Evolutionary conservation across 495 filamentous ascomycete genomes (phyloP).

Genomic region (Penicillium bovifimosum): DNA sequence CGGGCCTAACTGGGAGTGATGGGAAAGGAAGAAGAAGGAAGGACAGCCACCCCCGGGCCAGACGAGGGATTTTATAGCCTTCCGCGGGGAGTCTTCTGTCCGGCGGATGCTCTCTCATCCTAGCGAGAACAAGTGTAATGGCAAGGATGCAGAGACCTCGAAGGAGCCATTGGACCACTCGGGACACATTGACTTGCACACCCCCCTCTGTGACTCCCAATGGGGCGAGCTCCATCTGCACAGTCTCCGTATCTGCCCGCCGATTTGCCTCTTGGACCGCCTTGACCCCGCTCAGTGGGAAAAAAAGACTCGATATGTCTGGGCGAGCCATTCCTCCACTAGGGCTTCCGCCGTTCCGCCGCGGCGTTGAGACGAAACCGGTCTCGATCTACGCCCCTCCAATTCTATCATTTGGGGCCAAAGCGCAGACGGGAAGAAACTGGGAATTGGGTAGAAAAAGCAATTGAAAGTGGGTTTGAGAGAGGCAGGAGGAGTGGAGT

Average conservation of each 20-base stretch:
- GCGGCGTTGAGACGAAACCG: constrained; percentile 20
- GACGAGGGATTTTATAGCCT: constrained; percentile 60
- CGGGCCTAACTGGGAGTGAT: constrained; percentile 41
- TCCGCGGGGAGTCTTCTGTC: constrained; percentile 45
- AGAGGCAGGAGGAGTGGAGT: constrained; percentile 6
- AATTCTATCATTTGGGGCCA: constrained; percentile 11
- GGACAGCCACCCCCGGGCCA: constrained; percentile 32
- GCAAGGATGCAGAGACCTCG: constrained; percentile 23
- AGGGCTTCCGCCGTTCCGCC: constrained; percentile 31
- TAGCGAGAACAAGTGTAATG: constrained; percentile 16
- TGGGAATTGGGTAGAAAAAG: constrained; percentile 5
- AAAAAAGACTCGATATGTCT: constrained; percentile 31
- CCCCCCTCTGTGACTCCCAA: constrained; percentile 41
- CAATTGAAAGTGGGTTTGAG: constrained; percentile 1
- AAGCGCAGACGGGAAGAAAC: constrained; percentile 9
- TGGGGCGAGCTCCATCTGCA: constrained; percentile 36
- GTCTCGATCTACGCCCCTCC: constrained; percentile 23
- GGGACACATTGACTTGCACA: constrained; percentile 40
- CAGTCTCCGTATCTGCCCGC: constrained; percentile 32
- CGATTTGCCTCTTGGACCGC: constrained; percentile 42
- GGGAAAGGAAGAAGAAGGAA: constrained; percentile 53
- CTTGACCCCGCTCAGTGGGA: constrained; percentile 48
- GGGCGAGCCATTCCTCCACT: constrained; percentile 30
- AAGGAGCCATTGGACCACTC: constrained; percentile 41
- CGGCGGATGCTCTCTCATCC: constrained; percentile 29